phyloP scores from a whole-genome alignment of 108 stramenopile genomes.

The Nitzschia sp. region DNA sequence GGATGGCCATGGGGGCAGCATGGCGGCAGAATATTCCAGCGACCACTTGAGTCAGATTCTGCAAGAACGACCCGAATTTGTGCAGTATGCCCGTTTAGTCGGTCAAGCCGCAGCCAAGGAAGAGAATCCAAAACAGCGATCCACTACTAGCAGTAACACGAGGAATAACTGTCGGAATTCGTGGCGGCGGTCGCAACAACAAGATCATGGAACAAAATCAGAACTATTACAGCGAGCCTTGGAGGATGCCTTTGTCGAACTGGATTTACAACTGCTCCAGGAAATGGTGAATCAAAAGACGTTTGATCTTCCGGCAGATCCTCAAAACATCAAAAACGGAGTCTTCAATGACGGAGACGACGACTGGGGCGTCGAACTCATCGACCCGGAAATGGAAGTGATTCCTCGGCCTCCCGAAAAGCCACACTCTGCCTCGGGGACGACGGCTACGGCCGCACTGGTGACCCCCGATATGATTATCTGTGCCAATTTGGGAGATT shows the following conservation, averaged over 20 bases:
- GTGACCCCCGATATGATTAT: constrained; percentile 83
- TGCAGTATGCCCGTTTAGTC: constrained; percentile 44
- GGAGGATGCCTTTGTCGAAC: constrained; percentile 54
- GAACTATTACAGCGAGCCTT: constrained; percentile 46
- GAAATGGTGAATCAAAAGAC: constrained; percentile 22
- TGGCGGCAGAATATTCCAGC: constrained; percentile 63
- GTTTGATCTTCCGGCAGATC: constrained; percentile 5
- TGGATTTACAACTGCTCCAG: constrained; percentile 60
- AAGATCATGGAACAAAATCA: constrained; percentile 15
- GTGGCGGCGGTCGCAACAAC: background rate
- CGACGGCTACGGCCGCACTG: constrained; percentile 81
- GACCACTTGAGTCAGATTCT: constrained; percentile 53
- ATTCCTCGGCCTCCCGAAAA: background rate
- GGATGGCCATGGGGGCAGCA: constrained; percentile 83
- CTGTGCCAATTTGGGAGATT: constrained; percentile 96
- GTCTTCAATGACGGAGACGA: background rate
- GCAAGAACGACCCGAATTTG: constrained; percentile 37
- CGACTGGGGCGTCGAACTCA: background rate
- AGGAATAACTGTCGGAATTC: constrained; percentile 12
- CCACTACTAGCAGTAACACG: background rate
- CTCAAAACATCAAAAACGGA: background rate
- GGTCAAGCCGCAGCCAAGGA: background rate
- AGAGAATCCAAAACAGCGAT: background rate
- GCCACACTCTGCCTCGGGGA: constrained; percentile 54
- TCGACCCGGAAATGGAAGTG: background rate